These are phyloP conservation scores for Sporothrix dimorphospora DNA, from an alignment of 2,329 filamentous ascomycete species.

Conservation along the genomic window DNA sequence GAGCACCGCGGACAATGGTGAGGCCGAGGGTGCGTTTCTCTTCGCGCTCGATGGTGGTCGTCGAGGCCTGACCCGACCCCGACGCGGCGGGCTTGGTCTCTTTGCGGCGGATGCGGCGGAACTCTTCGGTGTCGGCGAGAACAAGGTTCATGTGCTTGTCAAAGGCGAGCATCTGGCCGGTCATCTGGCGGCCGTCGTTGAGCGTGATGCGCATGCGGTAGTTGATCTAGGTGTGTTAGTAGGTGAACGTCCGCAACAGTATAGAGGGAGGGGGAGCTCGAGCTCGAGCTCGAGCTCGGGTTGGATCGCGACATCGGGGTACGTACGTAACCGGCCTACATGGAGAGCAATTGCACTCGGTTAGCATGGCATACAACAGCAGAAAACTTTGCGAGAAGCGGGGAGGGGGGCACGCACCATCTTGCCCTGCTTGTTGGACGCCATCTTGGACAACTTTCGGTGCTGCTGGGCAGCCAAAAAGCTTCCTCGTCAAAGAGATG, in stretches of 20 bases:
- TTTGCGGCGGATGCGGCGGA: conserved; percentile 87
- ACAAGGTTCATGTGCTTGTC: conserved; percentile 99
- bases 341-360: neutral
- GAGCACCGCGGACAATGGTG: conserved; percentile 90
- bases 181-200: conserved; percentile 94
- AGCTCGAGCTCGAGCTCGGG: neutral
- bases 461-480: conserved; percentile 15
- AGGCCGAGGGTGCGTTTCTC: conserved; percentile 97
- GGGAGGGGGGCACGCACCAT: conserved; percentile 72
- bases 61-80: conserved; percentile 49
- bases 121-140: conserved; percentile 97
- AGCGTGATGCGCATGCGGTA: conserved; percentile 98
- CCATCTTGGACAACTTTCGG: conserved; percentile 55
- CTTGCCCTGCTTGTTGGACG: conserved; percentile 92
- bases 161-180: conserved; percentile 96
- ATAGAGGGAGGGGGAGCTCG: conserved; percentile 3
- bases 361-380: neutral
- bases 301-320: conserved; percentile 24
- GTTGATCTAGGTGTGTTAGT: conserved; percentile 74
- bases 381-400: neutral
- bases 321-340: conserved; percentile 75
- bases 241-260: neutral
- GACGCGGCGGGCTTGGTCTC: conserved; percentile 71
- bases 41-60: conserved; percentile 80
- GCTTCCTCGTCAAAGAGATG: neutral